Conservation (phyloP, 1,284 basidiomycete genomes). For the Taiwanofungus camphoratus region DNA sequence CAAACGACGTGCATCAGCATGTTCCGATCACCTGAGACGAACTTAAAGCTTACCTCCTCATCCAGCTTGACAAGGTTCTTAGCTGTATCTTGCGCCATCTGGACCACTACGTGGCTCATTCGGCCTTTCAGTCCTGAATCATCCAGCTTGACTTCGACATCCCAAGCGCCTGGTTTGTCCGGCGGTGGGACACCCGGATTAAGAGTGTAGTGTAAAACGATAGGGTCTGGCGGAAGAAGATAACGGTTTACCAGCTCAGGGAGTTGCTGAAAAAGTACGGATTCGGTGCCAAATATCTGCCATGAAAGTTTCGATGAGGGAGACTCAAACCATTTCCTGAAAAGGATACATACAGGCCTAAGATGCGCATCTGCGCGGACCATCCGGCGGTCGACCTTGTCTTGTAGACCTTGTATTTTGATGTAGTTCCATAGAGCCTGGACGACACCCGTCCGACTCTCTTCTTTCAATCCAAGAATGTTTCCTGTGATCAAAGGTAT, state of each 20-base stretch:
- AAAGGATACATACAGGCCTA: conserved; percentile 41
- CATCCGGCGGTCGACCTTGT: conserved; percentile 81
- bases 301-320: neutral
- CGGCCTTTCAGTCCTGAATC: conserved; percentile 72
- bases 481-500: conserved; percentile 33
- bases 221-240: conserved; percentile 75
- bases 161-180: conserved; percentile 71
- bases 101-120: conserved; percentile 71
- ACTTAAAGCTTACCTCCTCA: conserved; percentile 60
- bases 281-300: conserved; percentile 64
- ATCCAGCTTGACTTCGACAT: conserved; percentile 88
- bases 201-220: conserved; percentile 78
- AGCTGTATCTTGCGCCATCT: conserved; percentile 63
- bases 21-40: neutral
- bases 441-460: conserved; percentile 78
- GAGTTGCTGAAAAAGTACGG: conserved; percentile 74
- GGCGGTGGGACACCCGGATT: conserved; percentile 53
- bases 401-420: conserved; percentile 82
- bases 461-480: conserved; percentile 80
- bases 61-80: conserved; percentile 75
- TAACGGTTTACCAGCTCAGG: conserved; percentile 84
- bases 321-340: neutral
- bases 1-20: neutral
- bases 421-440: conserved; percentile 92
- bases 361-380: conserved; percentile 76